These are phyloP conservation scores for Geotrichum siamense DNA, from an alignment of 1,139 yeast genomes.

Conservation along the genomic window DNA sequence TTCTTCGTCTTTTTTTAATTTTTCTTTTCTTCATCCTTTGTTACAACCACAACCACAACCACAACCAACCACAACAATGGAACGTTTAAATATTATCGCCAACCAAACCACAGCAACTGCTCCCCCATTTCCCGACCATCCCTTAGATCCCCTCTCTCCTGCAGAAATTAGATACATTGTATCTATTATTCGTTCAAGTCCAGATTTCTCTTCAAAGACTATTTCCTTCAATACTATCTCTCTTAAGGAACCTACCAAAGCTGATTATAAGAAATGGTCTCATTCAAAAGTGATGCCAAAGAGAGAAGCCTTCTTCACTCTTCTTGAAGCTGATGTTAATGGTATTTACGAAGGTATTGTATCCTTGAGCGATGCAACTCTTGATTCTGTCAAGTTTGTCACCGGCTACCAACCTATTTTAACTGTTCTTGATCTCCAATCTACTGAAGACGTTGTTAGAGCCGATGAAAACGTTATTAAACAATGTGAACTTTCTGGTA, in stretches of 20 bases:
- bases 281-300: conserved; percentile 48
- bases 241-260: conserved; percentile 62
- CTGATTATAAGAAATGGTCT: conserved; percentile 56
- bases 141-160: conserved; percentile 63
- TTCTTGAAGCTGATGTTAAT: conserved; percentile 47
- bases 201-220: conserved; percentile 37
- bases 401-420: conserved; percentile 68
- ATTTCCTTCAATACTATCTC: conserved; percentile 62
- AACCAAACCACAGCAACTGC: conserved; percentile 46
- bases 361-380: conserved; percentile 44
- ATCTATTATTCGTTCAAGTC: conserved; percentile 35
- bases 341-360: conserved; percentile 68
- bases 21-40: too few species aligned
- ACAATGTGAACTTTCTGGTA: conserved; percentile 64
- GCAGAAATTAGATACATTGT: conserved; percentile 47
- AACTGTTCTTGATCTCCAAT: conserved; percentile 59
- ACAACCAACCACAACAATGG: too few species aligned
- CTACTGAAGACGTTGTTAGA: too few species aligned
- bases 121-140: conserved; percentile 44
- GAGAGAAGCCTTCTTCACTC: too few species aligned
- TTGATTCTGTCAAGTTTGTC: conserved; percentile 44
- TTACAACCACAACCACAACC: too few species aligned
- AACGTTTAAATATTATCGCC: conserved; percentile 42
- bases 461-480: conserved; percentile 62
- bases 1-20: too few species aligned